Base-by-base conservation (phyloP, 106 monocot genomes). In the Chionographis japonica region DNA sequence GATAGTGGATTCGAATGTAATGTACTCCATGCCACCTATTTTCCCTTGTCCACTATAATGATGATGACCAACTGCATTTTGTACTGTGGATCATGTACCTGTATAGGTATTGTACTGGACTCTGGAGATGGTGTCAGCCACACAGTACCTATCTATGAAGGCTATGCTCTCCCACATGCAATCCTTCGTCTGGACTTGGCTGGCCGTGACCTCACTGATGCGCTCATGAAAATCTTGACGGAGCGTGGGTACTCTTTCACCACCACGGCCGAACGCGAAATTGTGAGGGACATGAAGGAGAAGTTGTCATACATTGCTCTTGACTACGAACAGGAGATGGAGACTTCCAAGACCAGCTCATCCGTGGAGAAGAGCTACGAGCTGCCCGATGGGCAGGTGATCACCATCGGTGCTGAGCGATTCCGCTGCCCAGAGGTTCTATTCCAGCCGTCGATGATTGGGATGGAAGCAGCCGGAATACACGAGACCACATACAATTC, bases 401-500 rank as follows among this genome's bases (percentile, higher is more conserved):
- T 73, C 41, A 73, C 73, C 40, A 73, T 73, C 57, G 73, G 73
- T 73, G 73, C 73, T n/a, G 73, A 73, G 56, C 39, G 74, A 42
- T 74, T 74, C 65, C 65, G 74, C 11, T 74, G 74, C 38, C 74
- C 74, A 0, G 74, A 74, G 65, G 74, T 74, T 18, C 74, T 74
- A n/a, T 74, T 58, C 74, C 74, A 74, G 66, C 74, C 74, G 43
- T 74, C 74, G 5, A 57, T 74, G 65, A 74, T 74, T 27, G 74
- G 74, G 17, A 74, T 74, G 74, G 74, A 74, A 59, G 74, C 74
- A 66, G 74, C 74, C 37, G 74, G 74, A 49, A 74, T 74, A 36
- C 74, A 74, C 50, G 74, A 74, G 74, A 74, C 74, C 50, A 74
- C 74, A 20, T 74, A 74, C 58, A 74, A 74, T 50, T 74, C 74